Evolutionary conservation across 257 asterid genomes (phyloP).

Genomic region (Penstemon barbatus): DNA sequence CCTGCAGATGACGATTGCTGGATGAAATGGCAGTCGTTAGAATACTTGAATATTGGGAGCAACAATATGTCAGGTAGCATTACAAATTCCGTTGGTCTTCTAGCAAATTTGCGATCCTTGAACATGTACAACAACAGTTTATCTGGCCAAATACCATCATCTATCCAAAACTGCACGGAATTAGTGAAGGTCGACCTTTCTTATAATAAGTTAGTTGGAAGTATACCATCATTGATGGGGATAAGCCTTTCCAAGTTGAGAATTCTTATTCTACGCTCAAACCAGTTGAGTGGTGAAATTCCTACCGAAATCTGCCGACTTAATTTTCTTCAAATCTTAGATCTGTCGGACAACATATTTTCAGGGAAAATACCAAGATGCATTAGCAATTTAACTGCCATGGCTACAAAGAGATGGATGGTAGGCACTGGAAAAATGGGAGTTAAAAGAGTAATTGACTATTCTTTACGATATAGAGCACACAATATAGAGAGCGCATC

Average conservation of each 20-base stretch:
- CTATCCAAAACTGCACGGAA: conserved; percentile 24
- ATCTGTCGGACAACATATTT: conserved; percentile 33
- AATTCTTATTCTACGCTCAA: conserved; percentile 34
- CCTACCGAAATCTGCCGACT: conserved; percentile 31
- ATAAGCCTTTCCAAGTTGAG: conserved; percentile 12
- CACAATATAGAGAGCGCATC: conserved; percentile 26
- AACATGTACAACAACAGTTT: conserved; percentile 33
- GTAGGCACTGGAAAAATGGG: too few relatives aligned
- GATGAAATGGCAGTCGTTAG: conserved; percentile 33
- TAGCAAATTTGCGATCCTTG: conserved; percentile 18
- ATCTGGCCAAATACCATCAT: conserved; percentile 33
- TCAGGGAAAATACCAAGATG: conserved; percentile 36
- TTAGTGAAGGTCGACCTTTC: conserved; percentile 31
- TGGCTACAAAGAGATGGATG: conserved; percentile 28
- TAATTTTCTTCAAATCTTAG: conserved; percentile 35
- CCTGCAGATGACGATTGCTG: conserved; percentile 32
- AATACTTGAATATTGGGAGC: conserved; percentile 27
- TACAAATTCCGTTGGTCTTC: conserved; percentile 35
- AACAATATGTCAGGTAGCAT: conserved; percentile 39
- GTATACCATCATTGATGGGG: conserved; percentile 28
- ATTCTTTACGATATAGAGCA: background rate
- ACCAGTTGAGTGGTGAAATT: conserved; percentile 37
- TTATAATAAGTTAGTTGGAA: conserved; percentile 32
- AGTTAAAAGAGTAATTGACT: too few relatives aligned
- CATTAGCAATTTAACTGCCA: conserved; percentile 37